Conservation (phyloP, 768 basidiomycete species). For the Rubroboletus pulcherrimus region DNA sequence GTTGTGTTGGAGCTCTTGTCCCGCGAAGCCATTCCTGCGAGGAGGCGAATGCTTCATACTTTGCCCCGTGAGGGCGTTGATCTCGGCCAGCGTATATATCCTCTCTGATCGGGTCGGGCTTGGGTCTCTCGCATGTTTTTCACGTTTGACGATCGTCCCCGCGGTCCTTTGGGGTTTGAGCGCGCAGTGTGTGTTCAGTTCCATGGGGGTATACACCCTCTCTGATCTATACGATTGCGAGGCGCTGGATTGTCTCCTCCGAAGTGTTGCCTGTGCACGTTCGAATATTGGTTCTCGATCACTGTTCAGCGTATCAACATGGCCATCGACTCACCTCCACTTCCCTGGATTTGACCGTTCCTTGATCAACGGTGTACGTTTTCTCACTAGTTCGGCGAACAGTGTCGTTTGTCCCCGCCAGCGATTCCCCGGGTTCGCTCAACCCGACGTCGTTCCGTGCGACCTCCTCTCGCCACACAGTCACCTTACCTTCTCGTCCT, state of each 20-base stretch:
- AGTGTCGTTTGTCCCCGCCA: conserved; percentile 12
- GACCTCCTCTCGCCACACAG: conserved; percentile 54
- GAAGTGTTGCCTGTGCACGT: conserved; percentile 15
- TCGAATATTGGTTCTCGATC: background rate
- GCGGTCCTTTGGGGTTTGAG: conserved; percentile 19
- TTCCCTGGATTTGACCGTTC: conserved; percentile 16
- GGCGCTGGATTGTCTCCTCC: conserved; percentile 17
- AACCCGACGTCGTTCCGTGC: conserved; percentile 33
- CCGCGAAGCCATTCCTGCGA: conserved; percentile 10
- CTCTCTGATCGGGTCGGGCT: conserved; percentile 32
- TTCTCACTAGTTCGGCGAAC: conserved; percentile 11
- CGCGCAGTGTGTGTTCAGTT: conserved; percentile 13
- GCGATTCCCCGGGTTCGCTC: conserved; percentile 23
- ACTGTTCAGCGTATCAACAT: background rate
- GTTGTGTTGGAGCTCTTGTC: conserved; percentile 10
- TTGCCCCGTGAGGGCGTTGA: conserved; percentile 31
- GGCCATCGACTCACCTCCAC: conserved; percentile 18
- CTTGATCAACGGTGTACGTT: conserved; percentile 9
- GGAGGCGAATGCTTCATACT: conserved; percentile 23
- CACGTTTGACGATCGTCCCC: conserved; percentile 13
- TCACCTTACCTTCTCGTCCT: conserved; percentile 37
- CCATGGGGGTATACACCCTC: conserved; percentile 19
- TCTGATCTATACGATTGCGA: conserved; percentile 27
- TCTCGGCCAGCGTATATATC: conserved; percentile 33
- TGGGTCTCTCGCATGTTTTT: conserved; percentile 18